Percentiles rank a stretch among this genome's conserved stretches.
Evolutionary conservation across 2,329 filamentous ascomycete genomes (phyloP).

Genomic region (Fusarium camptoceras): DNA sequence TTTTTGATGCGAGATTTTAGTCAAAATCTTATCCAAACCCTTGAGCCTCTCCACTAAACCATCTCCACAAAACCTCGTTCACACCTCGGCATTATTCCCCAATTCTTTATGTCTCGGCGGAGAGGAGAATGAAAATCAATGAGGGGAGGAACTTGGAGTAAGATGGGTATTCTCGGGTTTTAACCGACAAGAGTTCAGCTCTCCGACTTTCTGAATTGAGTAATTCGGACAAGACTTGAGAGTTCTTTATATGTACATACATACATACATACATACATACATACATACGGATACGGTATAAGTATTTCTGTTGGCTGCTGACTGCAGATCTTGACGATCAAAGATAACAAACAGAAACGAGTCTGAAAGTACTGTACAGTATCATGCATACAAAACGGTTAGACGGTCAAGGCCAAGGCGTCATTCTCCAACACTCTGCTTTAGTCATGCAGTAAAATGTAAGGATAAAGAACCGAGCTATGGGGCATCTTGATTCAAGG

Average conservation of each 20-base stretch:
- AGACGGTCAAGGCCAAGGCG: conserved; percentile 5
- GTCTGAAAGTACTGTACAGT: background rate
- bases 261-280: no score
- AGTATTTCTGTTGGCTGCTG: background rate
- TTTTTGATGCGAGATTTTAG: conserved; percentile 16
- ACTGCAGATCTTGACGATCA: conserved; percentile 4
- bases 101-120: conserved; percentile 23
- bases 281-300: no score
- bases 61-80: conserved; percentile 13
- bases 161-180: conserved; percentile 23
- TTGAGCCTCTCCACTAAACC: conserved; percentile 6
- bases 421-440: conserved; percentile 10
- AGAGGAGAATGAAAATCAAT: background rate
- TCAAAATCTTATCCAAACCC: conserved; percentile 9
- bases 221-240: background rate
- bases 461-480: conserved; percentile 31
- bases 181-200: background rate
- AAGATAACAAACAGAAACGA: background rate
- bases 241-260: background rate
- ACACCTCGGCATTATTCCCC: conserved; percentile 31
- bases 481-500: conserved; percentile 23
- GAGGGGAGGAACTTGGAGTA: conserved; percentile 26
- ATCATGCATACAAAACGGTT: background rate
- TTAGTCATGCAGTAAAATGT: conserved; percentile 18
- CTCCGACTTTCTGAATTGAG: background rate